phyloP scores from a whole-genome alignment of 1,284 basidiomycete genomes.

The Cystobasidiaceae sp. region DNA sequence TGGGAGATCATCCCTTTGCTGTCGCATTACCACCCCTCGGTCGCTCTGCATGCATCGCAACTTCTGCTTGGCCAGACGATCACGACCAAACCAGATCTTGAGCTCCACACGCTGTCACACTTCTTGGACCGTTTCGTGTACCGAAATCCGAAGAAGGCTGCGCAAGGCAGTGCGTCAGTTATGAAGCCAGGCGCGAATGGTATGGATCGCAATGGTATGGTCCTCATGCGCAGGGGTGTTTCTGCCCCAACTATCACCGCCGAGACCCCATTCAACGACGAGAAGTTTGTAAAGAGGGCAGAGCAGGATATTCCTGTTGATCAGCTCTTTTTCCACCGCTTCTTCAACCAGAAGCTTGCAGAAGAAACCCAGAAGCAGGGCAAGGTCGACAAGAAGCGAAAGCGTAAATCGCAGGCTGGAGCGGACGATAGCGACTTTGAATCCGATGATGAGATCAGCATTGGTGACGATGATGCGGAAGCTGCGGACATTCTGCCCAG shows the following conservation, averaged over 20 bases:
- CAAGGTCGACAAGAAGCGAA: slow-evolving; percentile 34
- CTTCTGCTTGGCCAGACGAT: slow-evolving; percentile 62
- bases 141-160: slow-evolving; percentile 80
- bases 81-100: slow-evolving; percentile 78
- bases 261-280: slow-evolving; percentile 64
- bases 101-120: slow-evolving; percentile 84
- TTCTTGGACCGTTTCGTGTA: slow-evolving; percentile 88
- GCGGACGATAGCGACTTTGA: slow-evolving; percentile 48
- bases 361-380: slow-evolving; percentile 39
- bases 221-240: slow-evolving; percentile 66
- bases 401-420: slow-evolving; percentile 45
- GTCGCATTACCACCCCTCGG: slow-evolving; percentile 84
- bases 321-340: slow-evolving; percentile 58
- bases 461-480: slow-evolving; percentile 33
- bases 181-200: slow-evolving; percentile 86
- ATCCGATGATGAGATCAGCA: slow-evolving; percentile 48
- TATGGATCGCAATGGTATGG: slow-evolving; percentile 56
- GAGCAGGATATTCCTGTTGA: slow-evolving; percentile 77
- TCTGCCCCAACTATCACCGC: slow-evolving; percentile 43
- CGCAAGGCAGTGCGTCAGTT: slow-evolving; percentile 62
- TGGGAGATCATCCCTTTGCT: slow-evolving; percentile 87
- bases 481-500: background rate
- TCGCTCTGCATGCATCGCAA: slow-evolving; percentile 78
- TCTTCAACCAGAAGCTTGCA: slow-evolving; percentile 53
- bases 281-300: slow-evolving; percentile 68